phyloP scores from a whole-genome alignment of 495 filamentous ascomycete species.

The Penicilliopsis zonata region DNA sequence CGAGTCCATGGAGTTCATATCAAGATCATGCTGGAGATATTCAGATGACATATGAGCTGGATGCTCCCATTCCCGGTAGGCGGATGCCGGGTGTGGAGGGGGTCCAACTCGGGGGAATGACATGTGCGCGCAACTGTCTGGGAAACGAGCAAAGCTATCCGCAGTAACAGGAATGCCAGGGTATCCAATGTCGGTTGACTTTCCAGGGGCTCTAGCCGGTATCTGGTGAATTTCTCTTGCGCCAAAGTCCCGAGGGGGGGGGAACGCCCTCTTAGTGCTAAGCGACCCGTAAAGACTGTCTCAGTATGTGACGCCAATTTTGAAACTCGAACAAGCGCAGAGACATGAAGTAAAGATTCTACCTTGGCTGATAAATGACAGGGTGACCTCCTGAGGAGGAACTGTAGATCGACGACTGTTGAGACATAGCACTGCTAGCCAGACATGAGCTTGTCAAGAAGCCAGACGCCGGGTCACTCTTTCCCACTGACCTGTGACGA shows the following conservation, averaged over 20 bases:
- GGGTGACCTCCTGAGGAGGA: conserved; percentile 19
- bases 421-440: conserved; percentile 21
- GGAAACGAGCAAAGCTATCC: conserved; percentile 12
- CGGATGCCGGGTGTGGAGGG: conserved; percentile 14
- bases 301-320: conserved; percentile 6
- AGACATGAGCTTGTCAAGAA: conserved; percentile 17
- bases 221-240: conserved; percentile 17
- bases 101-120: conserved; percentile 26
- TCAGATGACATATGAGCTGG: conserved; percentile 21
- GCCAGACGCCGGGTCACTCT: neutral
- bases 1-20: conserved; percentile 20
- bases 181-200: conserved; percentile 21
- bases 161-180: conserved; percentile 15
- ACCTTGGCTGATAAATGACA: conserved; percentile 34
- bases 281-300: conserved; percentile 8
- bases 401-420: conserved; percentile 20
- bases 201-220: conserved; percentile 9
- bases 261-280: conserved; percentile 24
- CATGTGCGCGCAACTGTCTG: conserved; percentile 20
- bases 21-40: conserved; percentile 19
- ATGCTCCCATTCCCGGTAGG: conserved; percentile 27
- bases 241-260: conserved; percentile 17
- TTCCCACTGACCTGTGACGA: conserved; percentile 29
- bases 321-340: conserved; percentile 5
- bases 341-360: conserved; percentile 10